Base-by-base conservation (phyloP, 768 basidiomycete species). In the Pisolithus tinctorius region DNA sequence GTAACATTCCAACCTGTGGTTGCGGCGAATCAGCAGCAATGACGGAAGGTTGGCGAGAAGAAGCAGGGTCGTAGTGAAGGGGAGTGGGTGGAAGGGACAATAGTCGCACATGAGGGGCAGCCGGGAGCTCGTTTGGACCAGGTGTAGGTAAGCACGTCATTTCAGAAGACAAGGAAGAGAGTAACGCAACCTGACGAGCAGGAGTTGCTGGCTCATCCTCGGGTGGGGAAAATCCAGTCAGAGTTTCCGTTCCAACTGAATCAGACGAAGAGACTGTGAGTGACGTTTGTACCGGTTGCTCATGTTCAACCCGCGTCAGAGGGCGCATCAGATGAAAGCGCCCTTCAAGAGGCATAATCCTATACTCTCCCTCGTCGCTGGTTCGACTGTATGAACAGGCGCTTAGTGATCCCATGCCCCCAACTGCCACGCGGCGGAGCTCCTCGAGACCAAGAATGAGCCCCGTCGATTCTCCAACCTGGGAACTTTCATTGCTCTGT, bases 291-390 rank as follows among this genome's bases (percentile, higher is more conserved):
- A 34, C 26, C 39, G 50, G 52, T 31, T 46, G 53, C 34, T 45
- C 53, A 52, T 25, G 60, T 48, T 66, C 62, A 13, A 53, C 63
- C 48, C 53, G 63, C 23, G 59, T 60, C 43, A 49, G 57, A 29
- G 68, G 66, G 50, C 84, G 81, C 76, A 96, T 86, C 58, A 97
- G 74, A 63, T 95, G 92, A 50, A 94, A 75, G 44, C 93, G 84
- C 5, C 93, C 93, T 52, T 90, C 86, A 20, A 96, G 73, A 14
- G 94, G 94, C 69, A 97, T 68, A 47, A 79, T 84, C 50, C 73
- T 76, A 64, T 96, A 97, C 56, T 82, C 78, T 31, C 89, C 91
- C 62, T 86, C 80, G 6, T 76, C 77, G 13, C 58, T 38, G 26
- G 58, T 48, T 16, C 50, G 57, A 45, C 50, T 43, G 27, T 36